phyloP scores from a whole-genome alignment of 1,284 basidiomycete species.

The Moesziomyces antarcticus region DNA sequence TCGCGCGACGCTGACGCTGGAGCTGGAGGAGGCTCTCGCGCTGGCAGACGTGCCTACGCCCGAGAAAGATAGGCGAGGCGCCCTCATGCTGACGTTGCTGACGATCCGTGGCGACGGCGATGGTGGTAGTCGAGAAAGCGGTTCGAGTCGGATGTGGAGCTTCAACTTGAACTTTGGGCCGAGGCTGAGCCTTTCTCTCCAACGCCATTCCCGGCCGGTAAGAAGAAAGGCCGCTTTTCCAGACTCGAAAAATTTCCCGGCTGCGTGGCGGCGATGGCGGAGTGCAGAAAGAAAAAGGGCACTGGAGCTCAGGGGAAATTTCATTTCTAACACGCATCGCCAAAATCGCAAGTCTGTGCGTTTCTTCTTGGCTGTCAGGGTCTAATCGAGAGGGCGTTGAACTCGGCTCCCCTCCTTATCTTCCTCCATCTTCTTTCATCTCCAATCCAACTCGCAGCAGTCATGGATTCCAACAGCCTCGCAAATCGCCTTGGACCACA shows the following conservation, averaged over 20 bases:
- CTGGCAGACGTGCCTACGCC: background rate
- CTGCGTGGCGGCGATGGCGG: background rate
- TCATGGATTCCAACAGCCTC: constrained; percentile 32
- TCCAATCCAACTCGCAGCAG: background rate
- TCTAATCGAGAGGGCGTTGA: too few species aligned
- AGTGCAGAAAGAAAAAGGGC: background rate
- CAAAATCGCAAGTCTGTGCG: constrained; percentile 15
- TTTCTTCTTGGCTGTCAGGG: background rate
- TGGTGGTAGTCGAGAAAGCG: constrained; percentile 2
- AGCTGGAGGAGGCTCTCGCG: too few species aligned
- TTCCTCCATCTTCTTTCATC: background rate
- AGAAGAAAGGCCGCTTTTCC: constrained; percentile 26
- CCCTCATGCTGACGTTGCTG: constrained; percentile 7
- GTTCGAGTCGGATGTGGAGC: background rate
- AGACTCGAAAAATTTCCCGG: constrained; percentile 1
- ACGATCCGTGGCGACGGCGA: background rate
- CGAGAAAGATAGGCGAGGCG: constrained; percentile 2
- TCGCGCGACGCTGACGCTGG: background rate
- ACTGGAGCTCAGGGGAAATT: background rate
- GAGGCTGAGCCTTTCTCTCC: constrained; percentile 3
- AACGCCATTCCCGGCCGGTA: constrained; percentile 26
- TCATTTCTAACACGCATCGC: background rate
- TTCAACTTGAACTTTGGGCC: constrained; percentile 11
- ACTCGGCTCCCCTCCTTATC: background rate
- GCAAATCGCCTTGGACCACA: constrained; percentile 27